Evolutionary conservation across 495 filamentous ascomycete species (phyloP).

Genomic region (Annulohypoxylon stygium): DNA sequence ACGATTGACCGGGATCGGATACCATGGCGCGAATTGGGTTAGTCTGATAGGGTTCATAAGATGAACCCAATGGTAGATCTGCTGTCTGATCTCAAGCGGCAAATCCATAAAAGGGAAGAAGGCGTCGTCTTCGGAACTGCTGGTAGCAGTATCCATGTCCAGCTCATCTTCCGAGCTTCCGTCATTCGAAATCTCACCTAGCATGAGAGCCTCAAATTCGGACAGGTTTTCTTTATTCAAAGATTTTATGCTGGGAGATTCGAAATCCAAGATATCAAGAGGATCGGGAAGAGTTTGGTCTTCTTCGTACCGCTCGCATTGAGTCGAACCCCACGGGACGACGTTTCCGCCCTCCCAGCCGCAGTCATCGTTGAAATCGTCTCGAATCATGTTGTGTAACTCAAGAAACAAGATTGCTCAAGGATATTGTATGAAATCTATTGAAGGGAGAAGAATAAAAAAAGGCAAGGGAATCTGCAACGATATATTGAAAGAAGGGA

Average conservation of each 20-base stretch:
- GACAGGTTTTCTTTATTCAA: constrained; percentile 32
- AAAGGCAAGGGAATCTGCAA: constrained; percentile 4
- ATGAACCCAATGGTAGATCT: constrained; percentile 54
- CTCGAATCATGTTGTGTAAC: constrained; percentile 13
- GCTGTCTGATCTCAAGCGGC: constrained; percentile 53
- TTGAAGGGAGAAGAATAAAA: not conserved
- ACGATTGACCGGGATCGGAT: constrained; percentile 46
- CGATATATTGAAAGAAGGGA: not conserved
- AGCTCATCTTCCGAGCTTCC: constrained; percentile 44
- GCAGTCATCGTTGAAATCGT: constrained; percentile 59
- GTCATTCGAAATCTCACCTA: constrained; percentile 47
- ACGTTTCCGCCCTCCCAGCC: constrained; percentile 49
- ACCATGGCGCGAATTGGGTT: constrained; percentile 46
- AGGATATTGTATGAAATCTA: not conserved
- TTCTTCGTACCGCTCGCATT: not conserved
- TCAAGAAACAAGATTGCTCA: not conserved
- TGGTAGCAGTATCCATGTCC: constrained; percentile 51
- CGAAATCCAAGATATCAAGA: constrained; percentile 1
- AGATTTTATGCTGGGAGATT: constrained; percentile 5
- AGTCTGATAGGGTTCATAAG: constrained; percentile 42
- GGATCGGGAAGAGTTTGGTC: not conserved
- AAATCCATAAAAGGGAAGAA: constrained; percentile 49
- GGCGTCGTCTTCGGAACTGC: constrained; percentile 7
- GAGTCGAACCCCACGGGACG: constrained; percentile 27
- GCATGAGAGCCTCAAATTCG: constrained; percentile 50